Base-by-base conservation (phyloP, 352 stramenopile species). In the Phytophthora crassamura region DNA sequence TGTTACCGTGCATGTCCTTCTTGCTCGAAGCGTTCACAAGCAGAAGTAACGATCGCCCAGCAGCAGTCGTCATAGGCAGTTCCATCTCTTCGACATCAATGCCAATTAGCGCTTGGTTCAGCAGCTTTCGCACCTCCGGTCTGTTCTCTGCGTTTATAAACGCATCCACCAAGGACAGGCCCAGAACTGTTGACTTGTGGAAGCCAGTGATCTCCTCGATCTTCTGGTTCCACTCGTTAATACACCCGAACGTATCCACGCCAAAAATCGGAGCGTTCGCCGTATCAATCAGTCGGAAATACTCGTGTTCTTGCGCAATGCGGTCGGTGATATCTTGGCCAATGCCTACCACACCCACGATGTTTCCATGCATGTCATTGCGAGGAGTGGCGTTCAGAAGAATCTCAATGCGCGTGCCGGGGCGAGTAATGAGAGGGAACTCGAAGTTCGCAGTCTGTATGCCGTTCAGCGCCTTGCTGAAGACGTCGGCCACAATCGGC, bases 261-360 rank as follows among this genome's bases (percentile, higher is more conserved):
- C 82, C 82, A 43, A 91, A 91, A 60, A 91, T 91, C 7, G 82
- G 82, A 32, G 82, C 82, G 60, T 91, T 92, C 9, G 84, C 84
- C 15, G 80, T 89, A 64, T 92, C 84, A 25, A 92, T 92, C 18
- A 92, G 51, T 9, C 84, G 75, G 47, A 89, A 90, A 54, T 92
- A 92, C 55, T 92, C 84, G 53, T 92, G 82, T 52, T 92, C 84
- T 53, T 92, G 82, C 2, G 82, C 81, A 52, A 90, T 92, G 9
- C 82, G 78, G 18, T 90, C 81, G 14, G 86, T 91, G 57, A 94
- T 91, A 38, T 96, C 89, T 67, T 95, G 86, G 1, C 86, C 88
- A 58, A 96, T 95, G 22, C 88, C 86, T 1, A 96, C 87, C 0
- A 95, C 88, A 28, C 91, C 91, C 45, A 97, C 87, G 41, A 97